Percentiles rank a stretch among this genome's conserved stretches.
These are phyloP conservation scores for Kitagawia praeruptora DNA, from an alignment of 129 eudicot species.

Conservation along the genomic window DNA sequence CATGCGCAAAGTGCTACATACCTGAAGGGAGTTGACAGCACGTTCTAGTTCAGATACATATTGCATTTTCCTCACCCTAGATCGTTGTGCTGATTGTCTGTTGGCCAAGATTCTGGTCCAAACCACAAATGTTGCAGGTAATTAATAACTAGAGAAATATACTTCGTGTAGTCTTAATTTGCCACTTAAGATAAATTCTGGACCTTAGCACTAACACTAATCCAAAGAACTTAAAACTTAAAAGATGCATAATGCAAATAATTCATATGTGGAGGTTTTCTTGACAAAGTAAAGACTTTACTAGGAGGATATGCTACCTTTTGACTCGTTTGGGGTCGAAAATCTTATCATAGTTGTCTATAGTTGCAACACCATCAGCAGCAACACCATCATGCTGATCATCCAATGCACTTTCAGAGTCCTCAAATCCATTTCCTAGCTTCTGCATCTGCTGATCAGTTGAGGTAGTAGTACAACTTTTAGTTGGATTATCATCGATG, in stretches of 20 bases:
- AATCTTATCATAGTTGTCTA: conserved; percentile 40
- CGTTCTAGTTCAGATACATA: conserved; percentile 93
- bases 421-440: conserved; percentile 39
- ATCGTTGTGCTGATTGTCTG: conserved; percentile 93
- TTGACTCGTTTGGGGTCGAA: conserved; percentile 88
- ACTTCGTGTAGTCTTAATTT: not conserved
- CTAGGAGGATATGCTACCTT: conserved; percentile 28
- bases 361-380: conserved; percentile 29
- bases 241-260: not conserved
- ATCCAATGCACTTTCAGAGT: conserved; percentile 53
- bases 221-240: no score
- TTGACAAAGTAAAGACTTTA: not conserved
- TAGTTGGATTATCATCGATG: conserved; percentile 31
- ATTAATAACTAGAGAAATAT: not conserved
- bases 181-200: not conserved
- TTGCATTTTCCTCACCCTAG: conserved; percentile 91
- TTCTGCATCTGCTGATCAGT: conserved; percentile 26
- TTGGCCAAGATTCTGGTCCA: conserved; percentile 67
- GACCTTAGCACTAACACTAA: no score
- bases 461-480: not conserved
- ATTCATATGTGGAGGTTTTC: not conserved
- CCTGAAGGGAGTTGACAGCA: conserved; percentile 85
- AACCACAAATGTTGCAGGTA: not conserved
- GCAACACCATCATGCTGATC: conserved; percentile 20
- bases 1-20: conserved; percentile 16